phyloP scores from a whole-genome alignment of 2,329 filamentous ascomycete genomes.

The Penicillium sp. region DNA sequence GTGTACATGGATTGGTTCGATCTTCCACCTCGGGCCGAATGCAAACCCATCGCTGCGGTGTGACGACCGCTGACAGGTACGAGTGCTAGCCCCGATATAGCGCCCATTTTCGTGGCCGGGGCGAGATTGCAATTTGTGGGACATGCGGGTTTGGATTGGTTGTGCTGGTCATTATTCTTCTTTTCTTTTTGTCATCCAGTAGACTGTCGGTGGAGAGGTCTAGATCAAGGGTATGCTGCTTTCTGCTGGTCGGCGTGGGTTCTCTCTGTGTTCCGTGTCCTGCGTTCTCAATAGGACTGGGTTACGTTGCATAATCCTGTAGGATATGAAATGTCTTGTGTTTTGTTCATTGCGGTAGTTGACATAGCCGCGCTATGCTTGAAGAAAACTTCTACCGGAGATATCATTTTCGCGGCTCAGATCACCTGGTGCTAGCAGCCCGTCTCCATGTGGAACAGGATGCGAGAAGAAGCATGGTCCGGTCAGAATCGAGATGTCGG shows the following conservation, averaged over 20 bases:
- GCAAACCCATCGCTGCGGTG: constrained; percentile 20
- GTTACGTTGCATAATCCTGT: neutral
- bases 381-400: neutral
- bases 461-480: constrained; percentile 4
- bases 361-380: constrained; percentile 20
- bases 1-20: constrained; percentile 11
- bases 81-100: constrained; percentile 15
- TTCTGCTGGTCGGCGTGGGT: neutral
- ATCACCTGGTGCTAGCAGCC: constrained; percentile 19
- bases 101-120: constrained; percentile 12
- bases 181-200: neutral
- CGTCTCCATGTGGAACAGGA: constrained; percentile 13
- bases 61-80: constrained; percentile 23
- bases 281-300: constrained; percentile 10
- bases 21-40: constrained; percentile 17
- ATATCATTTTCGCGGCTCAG: constrained; percentile 16
- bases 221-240: constrained; percentile 2
- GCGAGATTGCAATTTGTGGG: constrained; percentile 18
- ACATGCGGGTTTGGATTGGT: constrained; percentile 7
- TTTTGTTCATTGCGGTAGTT: constrained; percentile 3
- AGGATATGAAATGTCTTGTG: neutral
- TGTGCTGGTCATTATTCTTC: neutral
- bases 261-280: constrained; percentile 1
- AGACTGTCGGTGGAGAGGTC: neutral
- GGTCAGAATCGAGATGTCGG: neutral